Evolutionary conservation across 1,284 basidiomycete genomes (phyloP).

Genomic region (Sporisorium reilianum): DNA sequence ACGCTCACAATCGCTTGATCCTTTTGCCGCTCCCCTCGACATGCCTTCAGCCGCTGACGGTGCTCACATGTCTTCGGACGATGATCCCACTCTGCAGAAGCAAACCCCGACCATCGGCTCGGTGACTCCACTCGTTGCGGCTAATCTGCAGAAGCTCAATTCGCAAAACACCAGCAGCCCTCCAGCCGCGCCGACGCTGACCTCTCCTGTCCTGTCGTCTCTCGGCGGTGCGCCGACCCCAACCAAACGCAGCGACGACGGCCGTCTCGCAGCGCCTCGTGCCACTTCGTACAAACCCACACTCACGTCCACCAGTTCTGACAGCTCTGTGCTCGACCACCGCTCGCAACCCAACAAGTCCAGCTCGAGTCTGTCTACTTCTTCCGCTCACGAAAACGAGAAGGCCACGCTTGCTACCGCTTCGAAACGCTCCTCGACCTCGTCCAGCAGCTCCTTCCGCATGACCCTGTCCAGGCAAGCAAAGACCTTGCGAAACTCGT

Average conservation of each 20-base stretch:
- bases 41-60: background rate
- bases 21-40: constrained; percentile 17
- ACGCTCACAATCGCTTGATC: constrained; percentile 39
- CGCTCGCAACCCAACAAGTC: constrained; percentile 23
- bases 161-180: constrained; percentile 15
- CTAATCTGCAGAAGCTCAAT: constrained; percentile 38
- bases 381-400: constrained; percentile 22
- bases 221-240: constrained; percentile 10
- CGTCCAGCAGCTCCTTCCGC: constrained; percentile 36
- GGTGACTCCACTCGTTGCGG: constrained; percentile 18
- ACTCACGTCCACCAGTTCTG: constrained; percentile 18
- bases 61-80: background rate
- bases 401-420: constrained; percentile 10
- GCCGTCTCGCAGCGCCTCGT: constrained; percentile 7
- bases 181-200: background rate
- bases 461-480: constrained; percentile 45
- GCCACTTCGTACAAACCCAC: constrained; percentile 12
- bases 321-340: constrained; percentile 27
- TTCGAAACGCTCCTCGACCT: constrained; percentile 31
- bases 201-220: constrained; percentile 13
- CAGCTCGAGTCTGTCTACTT: constrained; percentile 27
- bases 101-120: background rate
- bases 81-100: background rate
- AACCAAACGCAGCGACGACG: constrained; percentile 15
- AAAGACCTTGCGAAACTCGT: constrained; percentile 35